Base-by-base conservation (phyloP, 306 rosid species). In the apple (Malus domestica) region DNA sequence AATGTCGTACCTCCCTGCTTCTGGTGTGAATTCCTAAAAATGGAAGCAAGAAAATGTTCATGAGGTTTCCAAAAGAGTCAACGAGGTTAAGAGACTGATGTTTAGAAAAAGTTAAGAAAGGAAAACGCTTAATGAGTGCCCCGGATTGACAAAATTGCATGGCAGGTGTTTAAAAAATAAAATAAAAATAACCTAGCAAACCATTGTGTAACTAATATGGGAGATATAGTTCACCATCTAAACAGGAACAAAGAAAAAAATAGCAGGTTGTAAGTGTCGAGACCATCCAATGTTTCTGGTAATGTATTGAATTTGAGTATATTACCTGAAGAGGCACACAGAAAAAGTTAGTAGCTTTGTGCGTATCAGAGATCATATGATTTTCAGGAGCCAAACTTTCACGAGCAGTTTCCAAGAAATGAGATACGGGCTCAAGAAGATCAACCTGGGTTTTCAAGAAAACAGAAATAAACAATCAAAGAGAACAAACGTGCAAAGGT, bases 351-450 rank as follows among this genome's bases (percentile, higher is more conserved):
- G 81, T 76, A 40, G 97, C 96, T 79, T 80, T 90, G 83, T 92
- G 91, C 63, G 29, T 55, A 75, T 92, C 90, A 80, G 91, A 76
- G 78, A 72, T 84, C 61, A 67, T 78, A 57, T 75, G 81, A 83
- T 67, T 76, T 80, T 86, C 98, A 42, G 83, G 62, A 81, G 82
- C 81, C 86, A 90, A 81, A 59, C 85, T 89, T 85, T 88, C 90
- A 27, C 96, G 96, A 42, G 99, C 99, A 78, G 93, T 62, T 82
- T 89, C 93, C 75, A 95, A 79, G 79, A 95, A 95, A 83, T 95
- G 99, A 62, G 99, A 87, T 66, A 89, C 99, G 68, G 99, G 99
- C 78, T 95, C 99, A 58, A 95, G 93, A 77, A 95, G 97, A 86
- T 95, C 99, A 69, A 95, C 99, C 99, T 95, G 83, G 73, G 85